Base-by-base conservation (phyloP, 2,329 filamentous ascomycete genomes). In the Botrytis hyacinthi region DNA sequence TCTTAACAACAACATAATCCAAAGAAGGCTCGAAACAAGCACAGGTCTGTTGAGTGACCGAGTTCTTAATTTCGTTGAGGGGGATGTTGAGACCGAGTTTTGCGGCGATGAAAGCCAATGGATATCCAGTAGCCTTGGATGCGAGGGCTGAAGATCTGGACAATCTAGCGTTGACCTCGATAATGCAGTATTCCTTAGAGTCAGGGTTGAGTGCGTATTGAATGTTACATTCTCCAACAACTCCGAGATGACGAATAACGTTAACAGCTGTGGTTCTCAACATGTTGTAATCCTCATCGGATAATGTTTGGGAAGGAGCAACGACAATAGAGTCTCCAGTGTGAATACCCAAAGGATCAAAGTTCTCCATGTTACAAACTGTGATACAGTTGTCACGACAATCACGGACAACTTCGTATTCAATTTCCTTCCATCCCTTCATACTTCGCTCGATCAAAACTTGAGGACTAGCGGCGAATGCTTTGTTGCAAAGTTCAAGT, bases 281-380 rank as follows among this genome's bases (percentile, higher is more conserved):
- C 96, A 99, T 98, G 86, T 99, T 95, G 83, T 98, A 99, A 84
- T 99, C 96, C 86, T 98, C 96, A 80, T 99, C 96, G 81, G 93
- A 97, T 80, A 99, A 87, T 37, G 96, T 99, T 86, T 99, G 96
- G 84, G 93, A 96, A 66, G 96, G 96, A 61, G 96, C 96, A 75
- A 98, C 95, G 76, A 99, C 96, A 80, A 99, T 99, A 79, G 95
- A 98, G 87, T 99, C 96, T 85, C 96, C 96, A 66, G 96, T 99
- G 84, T 99, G 96, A 73, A 97, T 97, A 81, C 96, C 96, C 57
- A 99, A 89, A 77, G 96, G 96, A 81, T 98, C 96, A 80, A 98
- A 98, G 88, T 98, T 98, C 84, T 97, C 94, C 93, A 97, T 97
- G 86, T 97, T 98, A 88, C 95, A 98, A 78, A 98, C 95, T 3